Evolutionary conservation across 1,139 yeast genomes (phyloP).

Genomic region (Protomyces lactucae-debilis): DNA sequence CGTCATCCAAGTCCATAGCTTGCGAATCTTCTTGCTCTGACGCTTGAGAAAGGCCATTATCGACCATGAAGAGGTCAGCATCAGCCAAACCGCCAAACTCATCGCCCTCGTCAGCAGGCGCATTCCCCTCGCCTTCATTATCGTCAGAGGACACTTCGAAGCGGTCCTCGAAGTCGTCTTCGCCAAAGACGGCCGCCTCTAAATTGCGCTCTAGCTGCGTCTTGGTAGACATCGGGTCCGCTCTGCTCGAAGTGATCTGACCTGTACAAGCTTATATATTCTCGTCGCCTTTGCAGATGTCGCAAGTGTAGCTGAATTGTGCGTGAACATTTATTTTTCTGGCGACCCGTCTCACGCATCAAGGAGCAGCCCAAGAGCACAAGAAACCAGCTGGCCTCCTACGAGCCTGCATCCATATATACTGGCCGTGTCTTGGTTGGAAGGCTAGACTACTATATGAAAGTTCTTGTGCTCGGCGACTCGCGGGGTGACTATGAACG

Average conservation of each 20-base stretch:
- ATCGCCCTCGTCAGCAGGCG: slow-evolving; percentile 39
- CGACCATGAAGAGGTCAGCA: slow-evolving; percentile 30
- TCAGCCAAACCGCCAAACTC: slow-evolving; percentile 41
- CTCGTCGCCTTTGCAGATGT: neutral
- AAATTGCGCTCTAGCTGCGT: slow-evolving; percentile 60
- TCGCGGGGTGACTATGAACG: slow-evolving; percentile 15
- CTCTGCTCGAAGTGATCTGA: neutral
- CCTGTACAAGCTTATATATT: neutral
- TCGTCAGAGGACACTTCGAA: slow-evolving; percentile 43
- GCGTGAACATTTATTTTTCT: neutral
- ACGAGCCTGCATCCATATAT: too few relatives aligned
- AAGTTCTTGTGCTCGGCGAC: slow-evolving; percentile 25
- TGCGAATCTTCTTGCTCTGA: slow-evolving; percentile 36
- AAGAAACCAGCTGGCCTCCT: too few relatives aligned
- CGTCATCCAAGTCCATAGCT: slow-evolving; percentile 33
- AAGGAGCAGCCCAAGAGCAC: neutral
- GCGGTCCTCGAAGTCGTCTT: slow-evolving; percentile 68
- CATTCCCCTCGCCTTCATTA: slow-evolving; percentile 34
- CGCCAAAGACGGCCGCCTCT: slow-evolving; percentile 88
- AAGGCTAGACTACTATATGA: neutral
- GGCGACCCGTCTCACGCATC: neutral
- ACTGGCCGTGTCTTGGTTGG: too few relatives aligned
- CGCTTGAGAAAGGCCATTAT: slow-evolving; percentile 33
- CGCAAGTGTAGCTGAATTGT: neutral
- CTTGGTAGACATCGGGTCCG: neutral